Evolutionary conservation across 805 yeast species (phyloP).

Genomic region (Candida sakaeoensis): DNA sequence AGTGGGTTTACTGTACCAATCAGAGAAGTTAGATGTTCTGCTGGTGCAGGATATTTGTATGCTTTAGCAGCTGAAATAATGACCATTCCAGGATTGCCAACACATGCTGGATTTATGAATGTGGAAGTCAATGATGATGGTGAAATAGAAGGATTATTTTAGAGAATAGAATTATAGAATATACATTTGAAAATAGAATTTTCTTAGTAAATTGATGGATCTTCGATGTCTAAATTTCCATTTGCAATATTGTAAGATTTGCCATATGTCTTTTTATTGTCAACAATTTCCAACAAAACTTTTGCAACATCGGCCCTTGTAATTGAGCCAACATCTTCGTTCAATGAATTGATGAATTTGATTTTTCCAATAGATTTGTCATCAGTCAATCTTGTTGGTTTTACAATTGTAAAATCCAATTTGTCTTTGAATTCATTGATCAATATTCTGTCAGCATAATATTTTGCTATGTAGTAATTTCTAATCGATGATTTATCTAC

Average conservation of each 20-base stretch:
- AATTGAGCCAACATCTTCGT: slow-evolving; percentile 23
- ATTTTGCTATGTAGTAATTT: slow-evolving; percentile 57
- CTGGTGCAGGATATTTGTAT: slow-evolving; percentile 95
- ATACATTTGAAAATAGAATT: neutral
- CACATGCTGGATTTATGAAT: slow-evolving; percentile 95
- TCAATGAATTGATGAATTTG: slow-evolving; percentile 21
- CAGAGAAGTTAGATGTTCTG: slow-evolving; percentile 88
- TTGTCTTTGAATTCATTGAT: slow-evolving; percentile 31
- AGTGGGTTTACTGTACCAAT: slow-evolving; percentile 91
- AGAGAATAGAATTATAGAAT: slow-evolving; percentile 1
- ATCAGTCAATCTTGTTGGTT: slow-evolving; percentile 47
- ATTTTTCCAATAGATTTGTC: slow-evolving; percentile 43
- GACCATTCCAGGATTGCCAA: slow-evolving; percentile 96
- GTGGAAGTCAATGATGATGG: slow-evolving; percentile 90
- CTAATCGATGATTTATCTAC: slow-evolving; percentile 19
- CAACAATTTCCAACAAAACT: slow-evolving; percentile 36
- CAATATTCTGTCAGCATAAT: slow-evolving; percentile 51
- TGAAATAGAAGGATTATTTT: slow-evolving; percentile 89
- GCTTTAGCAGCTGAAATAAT: slow-evolving; percentile 96
- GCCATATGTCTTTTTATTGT: slow-evolving; percentile 33
- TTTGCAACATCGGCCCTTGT: slow-evolving; percentile 56
- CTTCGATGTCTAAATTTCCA: slow-evolving; percentile 32
- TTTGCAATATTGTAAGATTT: slow-evolving; percentile 43
- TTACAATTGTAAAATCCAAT: slow-evolving; percentile 55
- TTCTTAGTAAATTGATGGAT: slow-evolving; percentile 3